Percentiles rank a stretch among this genome's conserved stretches.
phyloP scores from a whole-genome alignment of 225 moss, liverwort and hornwort species.

The Polytrichum commune region DNA sequence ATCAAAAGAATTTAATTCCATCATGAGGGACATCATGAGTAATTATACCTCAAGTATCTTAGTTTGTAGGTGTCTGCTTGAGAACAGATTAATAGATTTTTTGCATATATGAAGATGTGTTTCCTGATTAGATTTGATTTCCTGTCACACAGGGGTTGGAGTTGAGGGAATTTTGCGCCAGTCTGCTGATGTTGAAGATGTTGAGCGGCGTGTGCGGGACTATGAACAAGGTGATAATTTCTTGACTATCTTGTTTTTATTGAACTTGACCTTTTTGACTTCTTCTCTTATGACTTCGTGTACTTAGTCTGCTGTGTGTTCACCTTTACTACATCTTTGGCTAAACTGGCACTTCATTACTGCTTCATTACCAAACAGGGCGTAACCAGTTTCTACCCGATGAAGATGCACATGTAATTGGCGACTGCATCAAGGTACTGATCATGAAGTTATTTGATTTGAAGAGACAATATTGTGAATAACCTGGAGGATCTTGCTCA shows the following conservation, averaged over 20 bases:
- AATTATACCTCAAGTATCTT: too few relatives aligned
- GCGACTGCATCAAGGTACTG: conserved; percentile 89
- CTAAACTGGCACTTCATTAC: too few relatives aligned
- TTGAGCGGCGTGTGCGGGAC: conserved; percentile 90
- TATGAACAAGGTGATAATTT: conserved; percentile 62
- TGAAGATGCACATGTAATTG: conserved; percentile 98
- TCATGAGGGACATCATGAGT: too few relatives aligned
- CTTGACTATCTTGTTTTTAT: not conserved
- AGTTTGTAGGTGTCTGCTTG: too few relatives aligned
- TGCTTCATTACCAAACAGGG: conserved; percentile 21
- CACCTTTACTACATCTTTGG: too few relatives aligned
- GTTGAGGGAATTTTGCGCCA: conserved; percentile 96
- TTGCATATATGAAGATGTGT: too few relatives aligned
- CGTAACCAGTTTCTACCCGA: conserved; percentile 77
- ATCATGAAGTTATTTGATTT: not conserved
- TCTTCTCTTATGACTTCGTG: not conserved
- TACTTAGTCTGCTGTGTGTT: not conserved
- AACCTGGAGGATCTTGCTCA: too few relatives aligned
- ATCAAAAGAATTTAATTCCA: too few relatives aligned
- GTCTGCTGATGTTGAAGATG: conserved; percentile 96
- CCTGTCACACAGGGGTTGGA: conserved; percentile 46
- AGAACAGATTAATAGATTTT: too few relatives aligned
- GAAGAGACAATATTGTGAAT: too few relatives aligned
- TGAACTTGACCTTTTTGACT: not conserved
- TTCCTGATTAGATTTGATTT: not conserved